A percentile compares a stretch with the other conserved stretches of the same genome.
Evolutionary conservation across 768 basidiomycete species (phyloP).

Genomic region (Leccinum fibrillosum): DNA sequence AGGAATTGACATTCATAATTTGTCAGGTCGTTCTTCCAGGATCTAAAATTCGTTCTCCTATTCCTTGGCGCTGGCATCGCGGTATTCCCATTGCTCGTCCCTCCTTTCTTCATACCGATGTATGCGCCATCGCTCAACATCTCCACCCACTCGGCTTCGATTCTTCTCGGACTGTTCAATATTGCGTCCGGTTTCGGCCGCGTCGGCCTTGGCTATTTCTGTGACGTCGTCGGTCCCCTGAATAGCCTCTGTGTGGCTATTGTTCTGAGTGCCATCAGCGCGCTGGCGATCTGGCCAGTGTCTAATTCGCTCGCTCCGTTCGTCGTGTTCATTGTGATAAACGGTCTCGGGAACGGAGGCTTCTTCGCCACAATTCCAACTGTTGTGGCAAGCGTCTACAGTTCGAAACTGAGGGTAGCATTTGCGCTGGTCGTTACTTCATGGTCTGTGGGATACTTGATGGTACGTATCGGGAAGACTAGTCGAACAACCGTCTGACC

Average conservation of each 20-base stretch:
- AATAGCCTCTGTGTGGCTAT: conserved; percentile 27
- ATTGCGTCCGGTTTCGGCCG: conserved; percentile 34
- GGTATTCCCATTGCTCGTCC: conserved; percentile 36
- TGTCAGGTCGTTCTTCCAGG: conserved; percentile 29
- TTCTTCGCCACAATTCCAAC: conserved; percentile 35
- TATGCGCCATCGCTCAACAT: conserved; percentile 17
- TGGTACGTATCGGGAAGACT: conserved; percentile 10
- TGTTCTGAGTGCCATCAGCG: conserved; percentile 28
- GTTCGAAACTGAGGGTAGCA: conserved; percentile 28
- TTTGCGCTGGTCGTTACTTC: conserved; percentile 35
- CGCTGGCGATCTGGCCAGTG: conserved; percentile 31
- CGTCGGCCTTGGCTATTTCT: conserved; percentile 26
- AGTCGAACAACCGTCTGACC: background rate
- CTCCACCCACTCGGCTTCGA: conserved; percentile 14
- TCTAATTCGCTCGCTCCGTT: conserved; percentile 27
- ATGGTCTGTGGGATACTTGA: conserved; percentile 31
- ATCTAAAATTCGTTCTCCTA: conserved; percentile 26
- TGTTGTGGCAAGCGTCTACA: conserved; percentile 32
- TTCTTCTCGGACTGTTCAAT: conserved; percentile 35
- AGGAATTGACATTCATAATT: background rate
- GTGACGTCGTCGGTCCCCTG: conserved; percentile 30
- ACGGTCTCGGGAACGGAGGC: conserved; percentile 31
- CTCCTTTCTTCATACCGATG: conserved; percentile 30
- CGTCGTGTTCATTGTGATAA: conserved; percentile 26
- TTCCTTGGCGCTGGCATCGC: conserved; percentile 33